Percentiles rank a stretch among this genome's conserved stretches.
phyloP scores from a whole-genome alignment of 202 grass and related monocot species.

The Musa balbisiana region DNA sequence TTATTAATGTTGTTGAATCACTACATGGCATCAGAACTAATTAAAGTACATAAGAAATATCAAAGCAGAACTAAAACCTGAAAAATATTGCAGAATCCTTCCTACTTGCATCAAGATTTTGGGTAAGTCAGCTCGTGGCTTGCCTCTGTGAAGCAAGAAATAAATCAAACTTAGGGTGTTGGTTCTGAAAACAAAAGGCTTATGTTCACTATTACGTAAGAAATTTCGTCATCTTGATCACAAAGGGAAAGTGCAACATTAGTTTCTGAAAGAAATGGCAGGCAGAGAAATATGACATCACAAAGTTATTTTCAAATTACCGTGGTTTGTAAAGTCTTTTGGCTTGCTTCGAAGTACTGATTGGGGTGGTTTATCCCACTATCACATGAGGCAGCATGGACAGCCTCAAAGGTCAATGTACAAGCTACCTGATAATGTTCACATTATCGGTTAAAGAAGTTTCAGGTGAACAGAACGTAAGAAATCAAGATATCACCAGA shows the following conservation, averaged over 20 bases:
- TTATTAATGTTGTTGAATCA: too few relatives aligned
- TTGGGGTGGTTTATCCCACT: constrained; percentile 97
- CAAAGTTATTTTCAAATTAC: constrained; percentile 25
- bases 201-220: not conserved
- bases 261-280: too few relatives aligned
- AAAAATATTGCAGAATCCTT: not conserved
- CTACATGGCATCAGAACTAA: too few relatives aligned
- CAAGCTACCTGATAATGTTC: constrained; percentile 74
- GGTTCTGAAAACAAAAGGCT: not conserved
- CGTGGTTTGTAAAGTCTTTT: constrained; percentile 54
- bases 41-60: too few relatives aligned
- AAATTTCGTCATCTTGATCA: not conserved
- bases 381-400: constrained; percentile 70
- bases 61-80: not conserved
- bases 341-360: constrained; percentile 83
- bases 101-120: not conserved
- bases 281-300: too few relatives aligned
- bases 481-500: constrained; percentile 6
- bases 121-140: not conserved
- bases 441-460: constrained; percentile 21
- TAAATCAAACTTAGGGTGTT: not conserved
- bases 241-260: not conserved
- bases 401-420: constrained; percentile 88
- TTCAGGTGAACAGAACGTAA: constrained; percentile 6
- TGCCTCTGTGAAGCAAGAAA: constrained; percentile 15